Evolutionary conservation across 1,284 basidiomycete genomes (phyloP).

Genomic region (Puccinia sorghi): DNA sequence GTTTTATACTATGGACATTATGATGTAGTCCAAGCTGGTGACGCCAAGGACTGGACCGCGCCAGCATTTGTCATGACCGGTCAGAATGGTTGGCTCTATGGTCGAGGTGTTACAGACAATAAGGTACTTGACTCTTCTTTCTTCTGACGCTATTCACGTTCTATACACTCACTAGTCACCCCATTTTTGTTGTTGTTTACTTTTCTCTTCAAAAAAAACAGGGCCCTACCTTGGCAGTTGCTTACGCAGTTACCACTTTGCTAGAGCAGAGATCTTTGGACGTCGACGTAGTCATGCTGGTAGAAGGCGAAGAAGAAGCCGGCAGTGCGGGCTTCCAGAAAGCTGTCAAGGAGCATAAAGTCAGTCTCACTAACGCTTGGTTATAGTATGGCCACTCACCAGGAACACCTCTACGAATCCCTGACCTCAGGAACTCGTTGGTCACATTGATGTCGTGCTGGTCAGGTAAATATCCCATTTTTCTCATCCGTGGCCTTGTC

Average conservation of each 20-base stretch:
- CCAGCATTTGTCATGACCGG: constrained; percentile 82
- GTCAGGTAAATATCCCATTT: constrained; percentile 60
- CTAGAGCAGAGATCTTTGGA: constrained; percentile 72
- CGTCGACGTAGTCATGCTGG: constrained; percentile 82
- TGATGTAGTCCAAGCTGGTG: constrained; percentile 78
- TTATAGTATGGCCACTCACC: not conserved
- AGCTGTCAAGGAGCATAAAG: constrained; percentile 74
- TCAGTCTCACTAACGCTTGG: constrained; percentile 55
- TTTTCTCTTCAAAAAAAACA: constrained; percentile 67
- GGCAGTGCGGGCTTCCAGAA: constrained; percentile 82
- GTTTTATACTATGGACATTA: constrained; percentile 94
- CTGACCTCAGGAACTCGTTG: constrained; percentile 68
- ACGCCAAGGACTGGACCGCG: constrained; percentile 73
- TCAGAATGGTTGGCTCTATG: constrained; percentile 88
- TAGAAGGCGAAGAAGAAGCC: constrained; percentile 95
- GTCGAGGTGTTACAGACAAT: constrained; percentile 70
- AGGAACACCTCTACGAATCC: not conserved
- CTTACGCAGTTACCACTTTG: constrained; percentile 81
- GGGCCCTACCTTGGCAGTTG: constrained; percentile 87
- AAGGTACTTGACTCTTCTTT: constrained; percentile 52
- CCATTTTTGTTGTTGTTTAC: not conserved
- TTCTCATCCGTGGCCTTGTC: not conserved
- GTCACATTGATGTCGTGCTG: constrained; percentile 79
- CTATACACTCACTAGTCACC: constrained; percentile 12
- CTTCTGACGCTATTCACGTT: not conserved